These are phyloP conservation scores for Saccharomyces hybrid DNA, from an alignment of 1,139 yeast genomes.

Conservation along the genomic window DNA sequence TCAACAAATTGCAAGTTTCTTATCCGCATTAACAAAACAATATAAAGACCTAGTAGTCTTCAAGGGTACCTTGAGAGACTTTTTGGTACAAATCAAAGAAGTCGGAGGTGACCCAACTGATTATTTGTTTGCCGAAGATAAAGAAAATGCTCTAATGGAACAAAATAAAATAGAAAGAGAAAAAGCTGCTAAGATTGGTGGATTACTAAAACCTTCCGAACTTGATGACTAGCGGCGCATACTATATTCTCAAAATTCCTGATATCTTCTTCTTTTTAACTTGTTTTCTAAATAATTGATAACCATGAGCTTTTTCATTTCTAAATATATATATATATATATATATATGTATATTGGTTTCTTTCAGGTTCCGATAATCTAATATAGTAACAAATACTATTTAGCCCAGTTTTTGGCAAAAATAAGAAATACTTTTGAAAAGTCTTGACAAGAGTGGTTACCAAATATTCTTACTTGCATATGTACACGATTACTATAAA, in stretches of 20 bases:
- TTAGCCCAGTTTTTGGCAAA: neutral
- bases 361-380: neutral
- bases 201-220: slow-evolving; percentile 92
- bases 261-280: neutral
- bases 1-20: slow-evolving; percentile 75
- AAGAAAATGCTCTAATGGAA: slow-evolving; percentile 68
- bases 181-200: slow-evolving; percentile 83
- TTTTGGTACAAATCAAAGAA: slow-evolving; percentile 92
- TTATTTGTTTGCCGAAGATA: slow-evolving; percentile 90
- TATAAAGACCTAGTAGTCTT: slow-evolving; percentile 72
- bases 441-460: neutral
- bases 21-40: slow-evolving; percentile 64
- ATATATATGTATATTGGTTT: neutral
- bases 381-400: neutral
- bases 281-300: neutral
- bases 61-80: slow-evolving; percentile 84
- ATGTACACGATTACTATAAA: neutral
- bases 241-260: neutral
- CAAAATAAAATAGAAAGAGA: slow-evolving; percentile 65
- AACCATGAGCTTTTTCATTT: neutral
- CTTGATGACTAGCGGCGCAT: slow-evolving; percentile 54
- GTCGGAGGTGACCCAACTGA: slow-evolving; percentile 90
- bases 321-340: neutral
- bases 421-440: neutral
- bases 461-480: neutral